These are phyloP conservation scores for Beta macrorhiza DNA, from an alignment of 179 eudicot species.

Conservation along the genomic window DNA sequence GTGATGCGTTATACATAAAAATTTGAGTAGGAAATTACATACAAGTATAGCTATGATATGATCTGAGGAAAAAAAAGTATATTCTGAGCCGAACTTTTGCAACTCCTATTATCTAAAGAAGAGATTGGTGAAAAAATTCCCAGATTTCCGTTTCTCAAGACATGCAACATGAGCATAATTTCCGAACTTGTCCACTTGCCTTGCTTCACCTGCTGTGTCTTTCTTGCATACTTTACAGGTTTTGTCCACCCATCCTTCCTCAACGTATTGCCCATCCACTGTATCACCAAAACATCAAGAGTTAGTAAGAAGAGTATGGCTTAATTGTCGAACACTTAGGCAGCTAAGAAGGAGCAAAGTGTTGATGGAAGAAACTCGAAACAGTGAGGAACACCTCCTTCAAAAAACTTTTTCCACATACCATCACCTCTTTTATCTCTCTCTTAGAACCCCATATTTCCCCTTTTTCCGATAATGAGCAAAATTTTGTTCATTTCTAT, in stretches of 20 bases:
- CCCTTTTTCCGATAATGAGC: too few species aligned
- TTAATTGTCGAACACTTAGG: not conserved
- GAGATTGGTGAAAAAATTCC: conserved; percentile 80
- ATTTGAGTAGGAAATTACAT: conserved; percentile 18
- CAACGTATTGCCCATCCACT: conserved; percentile 97
- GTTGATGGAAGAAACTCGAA: not conserved
- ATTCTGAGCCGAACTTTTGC: not conserved
- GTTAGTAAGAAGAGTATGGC: not conserved
- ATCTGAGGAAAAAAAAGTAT: not conserved
- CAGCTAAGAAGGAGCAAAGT: not conserved
- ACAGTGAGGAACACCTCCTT: too few species aligned
- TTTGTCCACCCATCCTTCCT: conserved; percentile 99
- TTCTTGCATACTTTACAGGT: conserved; percentile 95
- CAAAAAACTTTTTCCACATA: too few species aligned
- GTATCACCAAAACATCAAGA: not conserved
- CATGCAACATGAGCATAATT: conserved; percentile 89
- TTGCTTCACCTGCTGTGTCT: conserved; percentile 76
- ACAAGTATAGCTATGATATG: conserved; percentile 1
- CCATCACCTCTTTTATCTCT: too few species aligned
- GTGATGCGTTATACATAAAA: not conserved
- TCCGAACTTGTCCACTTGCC: conserved; percentile 81
- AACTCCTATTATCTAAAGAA: conserved; percentile 43
- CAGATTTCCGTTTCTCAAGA: conserved; percentile 52
- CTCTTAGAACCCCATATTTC: too few species aligned
- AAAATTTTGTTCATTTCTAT: too few species aligned